Base-by-base conservation (phyloP, 805 yeast species). In the Candida montana region DNA sequence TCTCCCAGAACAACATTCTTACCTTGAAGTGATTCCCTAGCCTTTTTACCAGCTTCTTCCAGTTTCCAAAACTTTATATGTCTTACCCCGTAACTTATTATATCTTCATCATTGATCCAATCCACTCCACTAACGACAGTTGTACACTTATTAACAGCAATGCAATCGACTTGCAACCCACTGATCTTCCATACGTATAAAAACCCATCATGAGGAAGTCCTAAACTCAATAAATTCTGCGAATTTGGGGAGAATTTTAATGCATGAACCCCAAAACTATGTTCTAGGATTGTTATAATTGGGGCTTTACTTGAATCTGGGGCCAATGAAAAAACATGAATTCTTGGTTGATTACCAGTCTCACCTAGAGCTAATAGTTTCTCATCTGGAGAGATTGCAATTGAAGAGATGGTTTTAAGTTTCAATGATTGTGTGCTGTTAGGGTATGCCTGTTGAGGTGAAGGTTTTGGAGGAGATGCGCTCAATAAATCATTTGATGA, bases 131-230 rank as follows among this genome's bases (percentile, higher is more conserved):
- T 68, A 7, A 83, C 69, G 10, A 69, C 65, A 0, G 84, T 72
- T 1, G 83, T 75, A 54, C 89, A 83, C 51, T 76, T 69, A 59
- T 83, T 83, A 29, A 78, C 72, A 0, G 79, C 75, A 17, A 60
- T 55, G 24, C 77, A 63, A 5, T 54, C 53, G 6, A 66, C 54
- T 3, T 58, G 49, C 1, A 53, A 26, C 0, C 64, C 60, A 10
- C 53, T 40, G 12, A 73, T 53, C 35, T 58, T 66, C 90, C 91
- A 83, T 8, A 84, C 59, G 49, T 77, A 74, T 11, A 83, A 53
- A 43, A 69, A 80, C 1, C 90, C 88, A 55, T 83, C 93, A 49
- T 78, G 80, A 3, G 78, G 64, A n/a, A 75, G 62, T 0, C 91
- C 91, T 36, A 82, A 58, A 9, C 87, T 78, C 27, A 82, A 74